Evolutionary conservation across 1,284 basidiomycete species (phyloP), one percentile per base, ranked within the genome.

Genomic region (Sporisorium exsertum): DNA sequence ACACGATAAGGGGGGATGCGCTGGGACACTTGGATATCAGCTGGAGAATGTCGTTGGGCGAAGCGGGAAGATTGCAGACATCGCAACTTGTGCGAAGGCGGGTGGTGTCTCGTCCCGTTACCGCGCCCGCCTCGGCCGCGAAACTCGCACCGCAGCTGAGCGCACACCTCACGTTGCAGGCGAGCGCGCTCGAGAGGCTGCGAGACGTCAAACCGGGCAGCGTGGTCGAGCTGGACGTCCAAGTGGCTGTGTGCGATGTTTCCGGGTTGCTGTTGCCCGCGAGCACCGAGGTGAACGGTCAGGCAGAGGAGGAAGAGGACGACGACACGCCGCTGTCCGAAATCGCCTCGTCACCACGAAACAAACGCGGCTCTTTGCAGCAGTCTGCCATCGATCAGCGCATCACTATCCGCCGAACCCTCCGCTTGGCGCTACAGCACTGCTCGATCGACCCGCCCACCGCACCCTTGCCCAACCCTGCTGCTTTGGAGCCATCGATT

Each of bases 41-140:
- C 12, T 85, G 84, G 84, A 64, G 80, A 1, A 81, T 80, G 50
- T 59, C 54, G 10, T 49, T 67, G 29, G 84, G 84, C 24, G 83
- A 85, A 52, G 40, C 68, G 1, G 84, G 84, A 0, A 54, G 78
- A 2, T 43, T 80, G 49, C 78, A 80, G 50, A 80, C 78, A 2
- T 43, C 35, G 6, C 70, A 72, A 24, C 60, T 77, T 4, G 61
- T 68, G 0, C 54, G 74, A 1, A 37, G 74, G 5, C 59, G 74
- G 0, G 64, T 69, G 0, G 47, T 52, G 0, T 10, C 50, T 2
- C 53, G 43, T 0, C 58, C 67, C 12, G 40, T 75, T 20, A 20
- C 35, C 5, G 32, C 29, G 2, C 32, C 29, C 3, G 9, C 7
- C 15, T 15, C 35, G 42, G 4, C 40, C 18, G 10, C 18, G 0